A percentile compares a stretch with the other conserved stretches of the same genome.
Evolutionary conservation across 495 filamentous ascomycete species (phyloP).

Genomic region (Penicillium pulvis): DNA sequence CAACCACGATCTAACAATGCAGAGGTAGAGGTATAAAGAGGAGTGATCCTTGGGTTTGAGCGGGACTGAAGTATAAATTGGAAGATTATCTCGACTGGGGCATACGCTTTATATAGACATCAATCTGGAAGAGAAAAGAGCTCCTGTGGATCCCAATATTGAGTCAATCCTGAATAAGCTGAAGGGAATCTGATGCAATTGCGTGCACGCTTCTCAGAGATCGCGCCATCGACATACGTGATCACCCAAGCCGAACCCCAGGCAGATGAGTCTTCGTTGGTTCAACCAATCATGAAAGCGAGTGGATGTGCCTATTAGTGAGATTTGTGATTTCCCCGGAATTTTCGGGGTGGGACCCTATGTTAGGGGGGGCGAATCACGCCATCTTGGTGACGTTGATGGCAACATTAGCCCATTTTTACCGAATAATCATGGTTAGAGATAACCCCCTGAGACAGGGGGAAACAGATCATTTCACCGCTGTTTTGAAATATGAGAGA

Average conservation of each 20-base stretch:
- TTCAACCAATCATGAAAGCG: conserved; percentile 9
- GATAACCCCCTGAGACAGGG: background rate
- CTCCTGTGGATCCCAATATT: conserved; percentile 10
- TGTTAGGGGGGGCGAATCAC: conserved; percentile 22
- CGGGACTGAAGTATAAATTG: conserved; percentile 13
- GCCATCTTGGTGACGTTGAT: conserved; percentile 31
- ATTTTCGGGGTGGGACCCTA: conserved; percentile 1
- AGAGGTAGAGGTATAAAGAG: background rate
- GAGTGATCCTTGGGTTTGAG: conserved; percentile 1
- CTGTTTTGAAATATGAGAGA: conserved; percentile 6
- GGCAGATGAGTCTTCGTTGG: conserved; percentile 3
- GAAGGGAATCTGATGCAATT: conserved; percentile 22
- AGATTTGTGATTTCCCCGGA: conserved; percentile 4
- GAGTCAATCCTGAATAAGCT: conserved; percentile 25
- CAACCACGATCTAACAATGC: background rate
- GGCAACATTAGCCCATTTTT: conserved; percentile 25
- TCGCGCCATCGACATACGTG: conserved; percentile 36
- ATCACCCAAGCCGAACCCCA: conserved; percentile 24
- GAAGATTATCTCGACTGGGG: conserved; percentile 8
- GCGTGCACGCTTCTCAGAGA: conserved; percentile 21
- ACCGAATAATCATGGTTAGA: conserved; percentile 8
- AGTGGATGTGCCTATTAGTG: background rate
- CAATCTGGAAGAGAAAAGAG: background rate
- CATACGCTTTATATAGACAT: conserved; percentile 16
- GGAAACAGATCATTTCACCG: conserved; percentile 17